Evolutionary conservation across 352 stramenopile species (phyloP), one percentile per base, ranked within the genome.

Genomic region (Phytophthora nicotianae): DNA sequence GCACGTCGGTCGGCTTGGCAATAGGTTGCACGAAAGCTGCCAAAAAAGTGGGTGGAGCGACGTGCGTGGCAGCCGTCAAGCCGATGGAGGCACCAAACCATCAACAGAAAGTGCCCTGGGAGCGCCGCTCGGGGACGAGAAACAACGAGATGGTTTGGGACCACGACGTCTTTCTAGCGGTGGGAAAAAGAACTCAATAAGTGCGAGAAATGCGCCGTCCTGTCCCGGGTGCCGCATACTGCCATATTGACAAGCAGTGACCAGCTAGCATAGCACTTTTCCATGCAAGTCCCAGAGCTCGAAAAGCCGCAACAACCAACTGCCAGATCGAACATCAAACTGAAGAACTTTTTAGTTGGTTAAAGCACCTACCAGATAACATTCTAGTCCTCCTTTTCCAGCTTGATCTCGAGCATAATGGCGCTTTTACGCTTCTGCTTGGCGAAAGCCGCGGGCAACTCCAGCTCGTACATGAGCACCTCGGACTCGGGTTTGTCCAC

Each of bases 391-490:
- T 86, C 68, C 58, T 82, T 78, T 57, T 86, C 71, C 27, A 93
- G 63, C 52, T 86, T 85, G 52, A 93, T 81, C 72, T 90, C 75
- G 40, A 93, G 78, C 73, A 91, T 82, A 37, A 91, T 58, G 43
- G 75, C 77, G 58, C 80, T 90, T 48, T 83, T 87, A 53, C 83
- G 81, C 62, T 84, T 87, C 70, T 93, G 81, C 45, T 76, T 83
- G 24, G 72, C 57, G 62, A 89, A 89, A 24, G 33, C 46, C 16
- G 50, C 51, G 19, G 77, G 72, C 8, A 84, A 29, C 29, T 90
- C 81, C 17, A 95, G 66, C 38, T 87, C 73, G 65, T 88, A 78
- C 77, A 91, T 87, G 33, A 84, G 73, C 62, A 91, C 70, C 37
- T 88, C 74, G 10, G 63, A 66, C 57, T 70, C 59, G 41, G 67